Evolutionary conservation across 805 yeast genomes (phyloP).

Genomic region (Ogataea populi-albae): DNA sequence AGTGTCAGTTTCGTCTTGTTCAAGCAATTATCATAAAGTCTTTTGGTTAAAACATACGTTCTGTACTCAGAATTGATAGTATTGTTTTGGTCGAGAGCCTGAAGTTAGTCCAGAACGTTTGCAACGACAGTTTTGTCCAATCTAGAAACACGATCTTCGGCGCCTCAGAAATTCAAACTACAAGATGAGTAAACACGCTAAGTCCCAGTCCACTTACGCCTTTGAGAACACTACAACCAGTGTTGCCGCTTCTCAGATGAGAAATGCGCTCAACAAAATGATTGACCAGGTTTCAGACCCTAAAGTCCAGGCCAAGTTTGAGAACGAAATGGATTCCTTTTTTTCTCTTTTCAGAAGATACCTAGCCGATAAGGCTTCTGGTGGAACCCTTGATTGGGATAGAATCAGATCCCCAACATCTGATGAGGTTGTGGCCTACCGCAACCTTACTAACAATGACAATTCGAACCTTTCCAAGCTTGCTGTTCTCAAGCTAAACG

Average conservation of each 20-base stretch:
- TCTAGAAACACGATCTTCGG: too few species aligned
- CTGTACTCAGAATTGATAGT: too few species aligned
- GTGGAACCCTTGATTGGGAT: conserved; percentile 88
- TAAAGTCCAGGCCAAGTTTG: conserved; percentile 57
- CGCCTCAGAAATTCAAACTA: too few species aligned
- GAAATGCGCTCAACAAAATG: conserved; percentile 87
- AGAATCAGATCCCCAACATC: conserved; percentile 87
- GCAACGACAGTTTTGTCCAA: too few species aligned
- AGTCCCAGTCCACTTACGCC: conserved; percentile 77
- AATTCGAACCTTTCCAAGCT: conserved; percentile 64
- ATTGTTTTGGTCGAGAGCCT: too few species aligned
- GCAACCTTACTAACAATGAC: conserved; percentile 41
- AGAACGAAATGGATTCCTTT: conserved; percentile 90
- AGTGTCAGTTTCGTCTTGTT: too few species aligned
- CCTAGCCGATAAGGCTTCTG: conserved; percentile 82
- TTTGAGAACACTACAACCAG: conserved; percentile 93
- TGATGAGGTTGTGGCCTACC: conserved; percentile 85
- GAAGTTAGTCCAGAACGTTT: too few species aligned
- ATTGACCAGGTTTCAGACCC: conserved; percentile 72
- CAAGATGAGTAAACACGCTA: conserved; percentile 56
- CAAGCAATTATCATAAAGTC: too few species aligned
- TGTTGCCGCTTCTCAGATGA: conserved; percentile 96
- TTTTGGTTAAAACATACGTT: too few species aligned
- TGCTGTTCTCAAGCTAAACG: conserved; percentile 94
- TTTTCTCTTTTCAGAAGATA: conserved; percentile 92